Evolutionary conservation across 2,329 filamentous ascomycete species (phyloP), one percentile per base, ranked within the genome.

Genomic region (Trichoderma asperellum): DNA sequence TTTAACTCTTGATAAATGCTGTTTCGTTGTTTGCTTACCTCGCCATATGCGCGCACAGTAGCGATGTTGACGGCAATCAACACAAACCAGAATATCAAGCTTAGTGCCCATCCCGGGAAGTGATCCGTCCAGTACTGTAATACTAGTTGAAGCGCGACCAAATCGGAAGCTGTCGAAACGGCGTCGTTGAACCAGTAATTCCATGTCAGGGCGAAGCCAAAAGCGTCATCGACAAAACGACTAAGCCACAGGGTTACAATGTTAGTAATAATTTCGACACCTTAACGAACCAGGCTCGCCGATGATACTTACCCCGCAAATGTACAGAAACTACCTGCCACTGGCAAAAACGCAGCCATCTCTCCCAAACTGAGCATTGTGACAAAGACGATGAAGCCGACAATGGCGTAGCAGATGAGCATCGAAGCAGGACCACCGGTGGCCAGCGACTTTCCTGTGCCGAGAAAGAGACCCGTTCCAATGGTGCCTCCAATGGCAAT

Each of bases 151-250:
- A 80, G 71, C 1, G 79, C 79, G 24, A 90, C 86, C 32, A 91
- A 78, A 77, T 91, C 88, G 0, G 87, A 81, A 0, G 88, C 88
- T 1, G 78, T 80, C 0, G 79, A 80, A 0, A 81, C 78, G 32
- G 88, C 88, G 77, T 90, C 87, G 75, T 91, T 90, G 73, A 90
- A 89, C 88, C 88, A 91, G 76, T 87, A 87, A 72, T 87, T 88
- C 86, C 85, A 87, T 0, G 85, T 86, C 35, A 86, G 75, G 3
- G 85, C 84, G 71, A 87, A 87, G 1, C 85, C 85, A 71, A 86
- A 83, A 0, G 84, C 82, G 73, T 86, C 84, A 72, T 87, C 85
- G 12, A 87, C 82, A 69, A 84, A 87, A 58, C 85, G 81, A 11
- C 79, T 77, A 43, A 52, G 24, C 18, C 18, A 43, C 72, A 68